Percentiles rank a stretch among this genome's conserved stretches.
phyloP scores from a whole-genome alignment of 176 grass and related monocot species.

The Oryza coarctata region DNA sequence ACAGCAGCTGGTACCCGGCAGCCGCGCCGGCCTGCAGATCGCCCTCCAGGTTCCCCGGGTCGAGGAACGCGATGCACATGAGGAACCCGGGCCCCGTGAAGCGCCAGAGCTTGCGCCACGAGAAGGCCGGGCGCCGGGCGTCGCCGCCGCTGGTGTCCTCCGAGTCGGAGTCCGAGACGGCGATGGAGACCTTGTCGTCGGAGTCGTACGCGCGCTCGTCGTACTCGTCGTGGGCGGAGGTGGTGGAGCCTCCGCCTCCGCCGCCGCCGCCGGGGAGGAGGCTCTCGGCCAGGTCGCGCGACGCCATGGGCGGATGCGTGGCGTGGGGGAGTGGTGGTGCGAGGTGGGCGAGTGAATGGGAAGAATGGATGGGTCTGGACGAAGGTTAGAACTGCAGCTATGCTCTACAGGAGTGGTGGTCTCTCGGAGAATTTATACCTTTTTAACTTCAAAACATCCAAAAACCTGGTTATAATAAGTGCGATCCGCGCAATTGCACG shows the following conservation, averaged over 20 bases:
- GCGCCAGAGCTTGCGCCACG: slow-evolving; percentile 88
- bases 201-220: slow-evolving; percentile 86
- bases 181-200: slow-evolving; percentile 73
- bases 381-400: background rate
- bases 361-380: background rate
- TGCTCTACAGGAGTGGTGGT: background rate
- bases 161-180: slow-evolving; percentile 48
- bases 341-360: background rate
- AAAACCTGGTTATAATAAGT: background rate
- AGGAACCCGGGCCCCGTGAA: slow-evolving; percentile 88
- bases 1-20: slow-evolving; percentile 77
- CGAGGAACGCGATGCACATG: slow-evolving; percentile 95
- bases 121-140: slow-evolving; percentile 51
- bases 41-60: slow-evolving; percentile 87
- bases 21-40: slow-evolving; percentile 91
- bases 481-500: too few species aligned
- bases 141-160: slow-evolving; percentile 1
- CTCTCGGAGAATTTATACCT: slow-evolving; percentile 18
- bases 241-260: background rate
- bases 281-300: slow-evolving; percentile 50
- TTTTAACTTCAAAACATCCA: background rate
- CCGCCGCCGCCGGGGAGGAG: slow-evolving; percentile 34
- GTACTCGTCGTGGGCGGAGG: slow-evolving; percentile 35
- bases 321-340: background rate
- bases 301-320: slow-evolving; percentile 42